These are phyloP conservation scores for Chaetomiaceae sp. DNA, from an alignment of 2,329 filamentous ascomycete genomes.

Conservation along the genomic window DNA sequence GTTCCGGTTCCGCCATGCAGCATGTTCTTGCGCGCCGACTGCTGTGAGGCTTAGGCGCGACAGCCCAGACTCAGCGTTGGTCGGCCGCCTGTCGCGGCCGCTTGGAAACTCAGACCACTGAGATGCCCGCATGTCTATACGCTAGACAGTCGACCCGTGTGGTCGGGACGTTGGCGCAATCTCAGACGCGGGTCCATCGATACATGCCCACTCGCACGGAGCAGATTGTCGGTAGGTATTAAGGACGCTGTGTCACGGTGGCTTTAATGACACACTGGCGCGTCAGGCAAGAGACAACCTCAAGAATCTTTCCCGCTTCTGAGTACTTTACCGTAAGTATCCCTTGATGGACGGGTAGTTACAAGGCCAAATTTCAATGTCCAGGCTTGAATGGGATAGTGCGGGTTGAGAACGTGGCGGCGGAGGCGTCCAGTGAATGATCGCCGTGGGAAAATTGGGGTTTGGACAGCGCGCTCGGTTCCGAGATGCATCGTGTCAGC, in stretches of 20 bases:
- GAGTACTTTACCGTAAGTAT: background rate
- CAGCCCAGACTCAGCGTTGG: background rate
- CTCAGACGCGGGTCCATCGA: background rate
- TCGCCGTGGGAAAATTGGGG: no score
- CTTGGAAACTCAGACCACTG: background rate
- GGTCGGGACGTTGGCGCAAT: background rate
- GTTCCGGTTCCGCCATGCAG: background rate
- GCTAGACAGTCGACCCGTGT: background rate
- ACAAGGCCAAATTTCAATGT: no score
- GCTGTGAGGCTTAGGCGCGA: background rate
- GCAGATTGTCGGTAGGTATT: background rate
- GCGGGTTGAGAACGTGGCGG: no score
- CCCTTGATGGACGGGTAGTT: no score
- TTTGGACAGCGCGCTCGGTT: no score
- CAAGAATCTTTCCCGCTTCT: background rate
- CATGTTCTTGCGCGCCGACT: background rate
- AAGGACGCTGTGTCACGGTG: constrained; percentile 18
- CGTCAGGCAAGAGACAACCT: background rate
- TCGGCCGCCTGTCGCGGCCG: background rate
- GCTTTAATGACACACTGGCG: constrained; percentile 16
- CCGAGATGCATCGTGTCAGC: no score
- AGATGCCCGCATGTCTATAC: background rate
- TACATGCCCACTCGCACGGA: background rate
- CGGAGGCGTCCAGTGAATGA: no score
- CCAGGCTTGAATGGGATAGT: no score